phyloP scores from a whole-genome alignment of 306 rosid species.

The Gastrolobium bilobum region DNA sequence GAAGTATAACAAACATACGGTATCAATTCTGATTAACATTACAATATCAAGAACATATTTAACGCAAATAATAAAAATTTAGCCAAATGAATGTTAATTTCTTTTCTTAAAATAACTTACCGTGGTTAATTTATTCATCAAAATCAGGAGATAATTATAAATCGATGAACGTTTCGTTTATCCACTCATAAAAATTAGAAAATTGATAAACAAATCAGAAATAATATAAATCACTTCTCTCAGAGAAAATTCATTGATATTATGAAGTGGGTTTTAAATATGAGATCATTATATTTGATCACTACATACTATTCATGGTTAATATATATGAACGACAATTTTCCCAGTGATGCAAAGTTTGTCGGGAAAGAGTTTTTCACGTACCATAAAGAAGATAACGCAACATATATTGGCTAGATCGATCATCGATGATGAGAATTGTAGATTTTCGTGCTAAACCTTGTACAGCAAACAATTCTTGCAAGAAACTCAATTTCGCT shows the following conservation, averaged over 20 bases:
- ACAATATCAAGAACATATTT: neutral
- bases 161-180: neutral
- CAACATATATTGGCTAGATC: neutral
- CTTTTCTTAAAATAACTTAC: too few relatives aligned
- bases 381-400: neutral
- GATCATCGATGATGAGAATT: conserved; percentile 41
- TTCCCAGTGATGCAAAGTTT: neutral
- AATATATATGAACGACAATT: too few relatives aligned
- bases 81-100: neutral
- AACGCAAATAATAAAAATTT: neutral
- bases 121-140: too few relatives aligned
- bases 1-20: neutral
- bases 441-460: conserved; percentile 52
- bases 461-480: conserved; percentile 56
- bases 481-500: conserved; percentile 52
- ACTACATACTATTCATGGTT: too few relatives aligned
- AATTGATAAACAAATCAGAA: neutral
- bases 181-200: neutral
- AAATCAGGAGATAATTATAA: too few relatives aligned
- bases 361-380: neutral
- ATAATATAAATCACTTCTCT: neutral
- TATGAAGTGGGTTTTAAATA: neutral
- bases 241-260: neutral
- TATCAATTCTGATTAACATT: neutral
- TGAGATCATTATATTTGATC: neutral